Evolutionary conservation across 176 grass and related monocot genomes (phyloP).

Genomic region (Avena sativa): DNA sequence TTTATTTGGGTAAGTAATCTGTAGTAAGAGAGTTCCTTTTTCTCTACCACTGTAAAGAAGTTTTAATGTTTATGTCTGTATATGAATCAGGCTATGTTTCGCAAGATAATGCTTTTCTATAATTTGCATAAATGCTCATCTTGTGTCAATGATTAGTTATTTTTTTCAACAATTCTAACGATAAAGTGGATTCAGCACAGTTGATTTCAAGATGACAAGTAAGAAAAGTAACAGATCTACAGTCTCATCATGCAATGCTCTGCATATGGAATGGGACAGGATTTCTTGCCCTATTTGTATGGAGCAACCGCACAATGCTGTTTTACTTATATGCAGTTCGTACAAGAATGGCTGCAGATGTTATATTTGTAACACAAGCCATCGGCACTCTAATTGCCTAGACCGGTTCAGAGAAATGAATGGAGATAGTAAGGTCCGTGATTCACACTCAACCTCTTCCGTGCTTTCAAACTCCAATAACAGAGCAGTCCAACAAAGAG

Average conservation of each 20-base stretch:
- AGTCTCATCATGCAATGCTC: slow-evolving; percentile 60
- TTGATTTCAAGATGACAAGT: slow-evolving; percentile 86
- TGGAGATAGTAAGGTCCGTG: slow-evolving; percentile 62
- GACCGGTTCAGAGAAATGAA: slow-evolving; percentile 92
- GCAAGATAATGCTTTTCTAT: background rate
- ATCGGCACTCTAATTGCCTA: slow-evolving; percentile 97
- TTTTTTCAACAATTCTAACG: slow-evolving; percentile 62
- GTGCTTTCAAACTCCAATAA: slow-evolving; percentile 59
- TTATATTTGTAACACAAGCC: slow-evolving; percentile 98
- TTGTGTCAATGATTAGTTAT: slow-evolving; percentile 29
- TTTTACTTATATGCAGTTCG: slow-evolving; percentile 91
- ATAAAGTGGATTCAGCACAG: slow-evolving; percentile 62
- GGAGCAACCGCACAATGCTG: slow-evolving; percentile 98
- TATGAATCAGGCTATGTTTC: slow-evolving; percentile 31
- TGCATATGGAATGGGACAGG: slow-evolving; percentile 96
- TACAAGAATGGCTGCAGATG: slow-evolving; percentile 89
- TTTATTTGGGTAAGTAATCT: background rate
- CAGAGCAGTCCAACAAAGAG: slow-evolving; percentile 54
- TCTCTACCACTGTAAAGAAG: slow-evolving; percentile 1
- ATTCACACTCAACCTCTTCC: slow-evolving; percentile 73
- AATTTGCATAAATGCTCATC: slow-evolving; percentile 39
- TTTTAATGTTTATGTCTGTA: background rate
- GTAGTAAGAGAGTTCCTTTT: slow-evolving; percentile 4
- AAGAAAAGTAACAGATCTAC: slow-evolving; percentile 66
- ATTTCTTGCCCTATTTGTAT: slow-evolving; percentile 97